Conservation (phyloP, 148 eudicot genomes). For the Arbutus unedo region DNA sequence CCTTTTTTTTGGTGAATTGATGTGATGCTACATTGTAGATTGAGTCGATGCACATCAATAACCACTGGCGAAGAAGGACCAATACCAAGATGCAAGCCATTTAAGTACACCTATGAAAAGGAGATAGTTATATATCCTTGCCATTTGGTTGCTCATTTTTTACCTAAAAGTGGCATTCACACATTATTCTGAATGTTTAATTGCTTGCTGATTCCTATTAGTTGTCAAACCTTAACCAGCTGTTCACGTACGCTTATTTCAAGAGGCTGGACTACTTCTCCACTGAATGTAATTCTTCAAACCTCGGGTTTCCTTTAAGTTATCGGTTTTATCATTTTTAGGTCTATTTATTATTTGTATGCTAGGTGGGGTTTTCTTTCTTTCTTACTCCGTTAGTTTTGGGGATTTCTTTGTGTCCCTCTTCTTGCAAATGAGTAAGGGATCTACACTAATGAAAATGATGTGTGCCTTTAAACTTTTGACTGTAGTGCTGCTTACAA, state of each 20-base stretch:
- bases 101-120: conserved; percentile 95
- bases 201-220: neutral
- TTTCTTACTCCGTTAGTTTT: neutral
- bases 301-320: conserved; percentile 2
- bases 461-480: neutral
- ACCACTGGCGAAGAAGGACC: conserved; percentile 99
- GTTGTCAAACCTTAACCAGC: conserved; percentile 51
- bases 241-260: conserved; percentile 92
- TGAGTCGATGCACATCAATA: conserved; percentile 92
- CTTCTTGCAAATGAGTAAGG: neutral
- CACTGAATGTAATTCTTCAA: conserved; percentile 78
- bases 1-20: conserved; percentile 16
- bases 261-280: conserved; percentile 97
- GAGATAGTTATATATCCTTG: conserved; percentile 99
- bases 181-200: conserved; percentile 6
- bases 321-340: neutral
- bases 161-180: neutral
- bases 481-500: neutral
- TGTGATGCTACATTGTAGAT: conserved; percentile 37
- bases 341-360: neutral
- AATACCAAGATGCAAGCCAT: conserved; percentile 99
- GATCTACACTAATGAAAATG: neutral
- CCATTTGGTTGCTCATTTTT: neutral
- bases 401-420: neutral
- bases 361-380: neutral